Evolutionary conservation across 177 flowering plant species (phyloP), one percentile per base, ranked within the genome.

Genomic region (Vitis hybrid): DNA sequence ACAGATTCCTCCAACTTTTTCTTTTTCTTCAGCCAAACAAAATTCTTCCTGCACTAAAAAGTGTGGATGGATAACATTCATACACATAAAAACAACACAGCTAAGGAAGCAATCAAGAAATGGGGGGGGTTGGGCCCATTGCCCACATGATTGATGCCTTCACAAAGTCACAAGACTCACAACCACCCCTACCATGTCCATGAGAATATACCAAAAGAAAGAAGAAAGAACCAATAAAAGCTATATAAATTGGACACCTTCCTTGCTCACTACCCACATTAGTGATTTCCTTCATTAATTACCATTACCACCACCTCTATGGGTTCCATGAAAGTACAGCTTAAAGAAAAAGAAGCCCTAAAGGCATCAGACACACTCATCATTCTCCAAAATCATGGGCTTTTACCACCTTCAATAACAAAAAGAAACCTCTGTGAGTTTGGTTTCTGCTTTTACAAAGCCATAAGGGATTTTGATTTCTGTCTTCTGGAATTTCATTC

Each of bases 191-290:
- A 39, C 20, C 1, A 14, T 0, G 13, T 29, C 33, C 58, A 20
- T 9, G 19, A 33, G 70, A 26, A 72, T 66, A 72, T 66, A 67
- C 67, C 71, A 14, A 52, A 66, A 55, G 48, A 60, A 68, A 63
- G 69, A 57, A 62, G 48, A 60, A 68, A 63, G 65, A 57, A 62
- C 22, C 69, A 68, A 67, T 75, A 55, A 19, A 5, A 5, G 0
- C 3, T 26, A n/a, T n/a, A n/a, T n/a, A n/a, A n/a, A n/a, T n/a
- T 26, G 31, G 31, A 29, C 31, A 29, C 31, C 31, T 29, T 29
- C 31, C 31, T 29, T 29, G 31, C 31, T 29, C 31, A 29, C 31
- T 29, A 29, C 31, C 31, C 31, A 29, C 31, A 29, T 29, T 29
- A 10, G 15, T 12, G 15, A 5, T 20, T 60, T 39, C 48, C 48